Base-by-base conservation (phyloP, 768 basidiomycete genomes). In the Coprinopsis sp. region DNA sequence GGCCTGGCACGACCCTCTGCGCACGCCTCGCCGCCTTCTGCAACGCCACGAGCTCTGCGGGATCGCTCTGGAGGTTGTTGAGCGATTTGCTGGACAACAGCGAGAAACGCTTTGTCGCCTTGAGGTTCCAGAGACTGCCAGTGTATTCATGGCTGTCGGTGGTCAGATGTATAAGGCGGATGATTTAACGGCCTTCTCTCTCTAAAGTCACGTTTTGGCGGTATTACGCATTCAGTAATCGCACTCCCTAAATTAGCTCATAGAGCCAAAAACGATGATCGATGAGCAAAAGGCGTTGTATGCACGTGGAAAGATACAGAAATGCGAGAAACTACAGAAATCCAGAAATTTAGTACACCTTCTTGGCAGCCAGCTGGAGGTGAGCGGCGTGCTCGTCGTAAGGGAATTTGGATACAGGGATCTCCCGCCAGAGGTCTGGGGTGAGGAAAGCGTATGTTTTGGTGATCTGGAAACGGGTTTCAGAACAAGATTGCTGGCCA, bases 391-490 rank as follows among this genome's bases (percentile, higher is more conserved):
- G 86, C 73, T 95, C 93, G 67, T 98, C 95, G 74, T 88, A 96
- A 7, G 91, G 91, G 58, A 87, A 76, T 69, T 87, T 89, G 51
- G 87, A 88, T 23, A 88, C 72, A 31, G 91, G 83, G 65, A 95
- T 95, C 65, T 95, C 89, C 63, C 85, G 83, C 95, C 95, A 98
- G 59, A 98, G 79, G 67, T 97, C 94, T 49, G 96, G 96, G 33
- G 95, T 96, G 53, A 98, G 84, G 91, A 97, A 96, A 37, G 91
- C 70, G 67, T 99, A 99, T 50, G 94, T 96, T 82, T 93, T 92
- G 57, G 96, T 91, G 70, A 99, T 91, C 94, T 87, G 31, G 37
- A 16, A 37, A 53, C 23, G 47, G 33, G 36, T 24, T 41, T 8
- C 47, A 3, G 36, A 11, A 44, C 18, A 30, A 29, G 37, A 6